Conservation (phyloP, 2,329 filamentous ascomycete species). For the Fusarium equiseti region DNA sequence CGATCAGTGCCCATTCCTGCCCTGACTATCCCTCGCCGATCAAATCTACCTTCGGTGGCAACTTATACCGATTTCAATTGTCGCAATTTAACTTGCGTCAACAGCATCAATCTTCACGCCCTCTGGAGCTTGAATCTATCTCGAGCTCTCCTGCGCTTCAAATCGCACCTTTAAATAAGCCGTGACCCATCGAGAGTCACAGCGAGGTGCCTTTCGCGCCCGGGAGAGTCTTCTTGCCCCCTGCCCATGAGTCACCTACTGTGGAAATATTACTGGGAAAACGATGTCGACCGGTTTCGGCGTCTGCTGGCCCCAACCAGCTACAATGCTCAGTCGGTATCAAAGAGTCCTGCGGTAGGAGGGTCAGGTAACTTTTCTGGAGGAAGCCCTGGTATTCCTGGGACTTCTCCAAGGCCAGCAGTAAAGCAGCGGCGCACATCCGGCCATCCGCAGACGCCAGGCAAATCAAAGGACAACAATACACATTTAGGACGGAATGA, state of each 20-base stretch:
- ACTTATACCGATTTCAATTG: slow-evolving; percentile 32
- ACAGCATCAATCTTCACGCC: slow-evolving; percentile 1
- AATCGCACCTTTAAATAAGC: slow-evolving; percentile 86
- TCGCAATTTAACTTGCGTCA: slow-evolving; percentile 30
- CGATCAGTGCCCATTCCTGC: slow-evolving; percentile 18
- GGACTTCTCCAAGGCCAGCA: slow-evolving; percentile 63
- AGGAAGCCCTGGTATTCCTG: slow-evolving; percentile 57
- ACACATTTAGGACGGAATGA: slow-evolving; percentile 68
- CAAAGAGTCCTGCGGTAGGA: slow-evolving; percentile 65
- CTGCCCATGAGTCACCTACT: slow-evolving; percentile 91
- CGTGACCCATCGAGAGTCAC: slow-evolving; percentile 85
- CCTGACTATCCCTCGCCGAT: slow-evolving; percentile 17
- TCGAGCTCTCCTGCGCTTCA: slow-evolving; percentile 51
- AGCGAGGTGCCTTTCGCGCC: slow-evolving; percentile 82
- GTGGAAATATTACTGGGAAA: slow-evolving; percentile 96
- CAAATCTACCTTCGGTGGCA: slow-evolving; percentile 41
- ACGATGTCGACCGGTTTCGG: slow-evolving; percentile 96
- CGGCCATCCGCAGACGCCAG: slow-evolving; percentile 60
- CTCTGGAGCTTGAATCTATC: slow-evolving; percentile 7
- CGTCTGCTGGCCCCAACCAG: slow-evolving; percentile 82
- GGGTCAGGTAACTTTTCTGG: slow-evolving; percentile 49
- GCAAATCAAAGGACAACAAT: slow-evolving; percentile 60
- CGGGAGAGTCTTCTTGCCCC: slow-evolving; percentile 52
- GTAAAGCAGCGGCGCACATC: slow-evolving; percentile 66
- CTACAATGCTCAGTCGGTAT: slow-evolving; percentile 65